Conservation (phyloP, 371 early-diverging fungal species). For the Funneliformis caledonium region DNA sequence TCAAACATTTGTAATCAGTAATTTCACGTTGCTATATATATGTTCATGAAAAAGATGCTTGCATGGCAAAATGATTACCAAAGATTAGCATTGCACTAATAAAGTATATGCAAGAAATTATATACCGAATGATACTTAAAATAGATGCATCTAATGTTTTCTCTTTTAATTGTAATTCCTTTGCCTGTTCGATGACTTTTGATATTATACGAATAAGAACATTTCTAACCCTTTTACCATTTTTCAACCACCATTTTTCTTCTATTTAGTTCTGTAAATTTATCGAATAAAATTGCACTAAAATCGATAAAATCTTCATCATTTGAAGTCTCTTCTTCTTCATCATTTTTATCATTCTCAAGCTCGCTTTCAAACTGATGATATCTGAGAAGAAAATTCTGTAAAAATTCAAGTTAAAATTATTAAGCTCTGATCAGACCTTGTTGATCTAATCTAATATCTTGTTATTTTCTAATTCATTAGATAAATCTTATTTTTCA, state of each 20-base stretch:
- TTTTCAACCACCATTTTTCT: background rate
- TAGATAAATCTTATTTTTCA: background rate
- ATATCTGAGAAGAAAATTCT: too few relatives aligned
- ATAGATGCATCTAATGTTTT: slow-evolving; percentile 28
- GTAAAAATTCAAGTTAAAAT: too few relatives aligned
- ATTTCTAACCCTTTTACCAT: slow-evolving; percentile 32
- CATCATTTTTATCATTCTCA: too few relatives aligned
- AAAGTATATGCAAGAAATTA: slow-evolving; percentile 35
- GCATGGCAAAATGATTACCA: slow-evolving; percentile 24
- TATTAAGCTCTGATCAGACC: too few relatives aligned
- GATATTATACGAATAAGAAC: slow-evolving; percentile 27
- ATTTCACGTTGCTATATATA: too few relatives aligned
- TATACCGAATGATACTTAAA: slow-evolving; percentile 37
- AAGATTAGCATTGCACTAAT: slow-evolving; percentile 32
- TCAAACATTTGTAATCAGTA: too few relatives aligned
- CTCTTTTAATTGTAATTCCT: slow-evolving; percentile 31
- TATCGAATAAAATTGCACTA: too few relatives aligned
- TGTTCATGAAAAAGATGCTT: too few relatives aligned
- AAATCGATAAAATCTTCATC: too few relatives aligned
- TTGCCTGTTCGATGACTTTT: slow-evolving; percentile 30
- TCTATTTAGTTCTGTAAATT: slow-evolving; percentile 29
- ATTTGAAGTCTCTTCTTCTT: too few relatives aligned
- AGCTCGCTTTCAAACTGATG: too few relatives aligned
- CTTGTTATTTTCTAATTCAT: background rate
- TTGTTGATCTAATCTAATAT: too few relatives aligned